A percentile compares a stretch with the other conserved stretches of the same genome.
Conservation (phyloP, 2,329 filamentous ascomycete species). For the Didymosphaeria variabile region DNA sequence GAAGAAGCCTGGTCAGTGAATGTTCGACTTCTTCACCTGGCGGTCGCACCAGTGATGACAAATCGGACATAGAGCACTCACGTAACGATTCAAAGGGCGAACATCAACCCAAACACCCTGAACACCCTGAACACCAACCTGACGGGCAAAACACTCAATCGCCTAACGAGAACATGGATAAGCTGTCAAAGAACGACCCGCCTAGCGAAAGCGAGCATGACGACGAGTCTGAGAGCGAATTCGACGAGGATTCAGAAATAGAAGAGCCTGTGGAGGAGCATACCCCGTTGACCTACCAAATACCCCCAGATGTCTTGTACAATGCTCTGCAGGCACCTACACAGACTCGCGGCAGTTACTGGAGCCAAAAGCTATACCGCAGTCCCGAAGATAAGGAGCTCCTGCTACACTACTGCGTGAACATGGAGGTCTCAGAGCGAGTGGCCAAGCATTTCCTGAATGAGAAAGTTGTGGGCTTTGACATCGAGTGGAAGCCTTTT, state of each 20-base stretch:
- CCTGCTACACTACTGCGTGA: conserved; percentile 80
- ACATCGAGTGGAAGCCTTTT: conserved; percentile 80
- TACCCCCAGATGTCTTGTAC: conserved; percentile 38
- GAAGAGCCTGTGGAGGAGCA: conserved; percentile 30
- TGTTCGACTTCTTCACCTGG: not conserved
- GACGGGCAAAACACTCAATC: not conserved
- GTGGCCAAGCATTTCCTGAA: conserved; percentile 73
- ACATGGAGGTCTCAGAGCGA: conserved; percentile 71
- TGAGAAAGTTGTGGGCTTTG: conserved; percentile 81
- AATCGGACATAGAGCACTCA: not conserved
- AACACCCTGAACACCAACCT: not conserved
- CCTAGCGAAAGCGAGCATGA: conserved; percentile 14
- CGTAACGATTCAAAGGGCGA: not conserved
- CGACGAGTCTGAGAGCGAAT: conserved; percentile 13
- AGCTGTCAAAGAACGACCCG: conserved; percentile 12
- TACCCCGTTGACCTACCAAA: conserved; percentile 41
- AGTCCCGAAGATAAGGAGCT: conserved; percentile 64
- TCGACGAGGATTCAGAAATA: conserved; percentile 17
- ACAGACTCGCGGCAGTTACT: conserved; percentile 58
- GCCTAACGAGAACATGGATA: conserved; percentile 5
- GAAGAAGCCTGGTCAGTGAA: not conserved
- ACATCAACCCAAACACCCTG: not conserved
- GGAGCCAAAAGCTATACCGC: conserved; percentile 74
- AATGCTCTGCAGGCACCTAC: conserved; percentile 42
- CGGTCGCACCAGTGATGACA: not conserved